Conservation (phyloP, 129 eudicot genomes). For the Flaveria robusta region DNA sequence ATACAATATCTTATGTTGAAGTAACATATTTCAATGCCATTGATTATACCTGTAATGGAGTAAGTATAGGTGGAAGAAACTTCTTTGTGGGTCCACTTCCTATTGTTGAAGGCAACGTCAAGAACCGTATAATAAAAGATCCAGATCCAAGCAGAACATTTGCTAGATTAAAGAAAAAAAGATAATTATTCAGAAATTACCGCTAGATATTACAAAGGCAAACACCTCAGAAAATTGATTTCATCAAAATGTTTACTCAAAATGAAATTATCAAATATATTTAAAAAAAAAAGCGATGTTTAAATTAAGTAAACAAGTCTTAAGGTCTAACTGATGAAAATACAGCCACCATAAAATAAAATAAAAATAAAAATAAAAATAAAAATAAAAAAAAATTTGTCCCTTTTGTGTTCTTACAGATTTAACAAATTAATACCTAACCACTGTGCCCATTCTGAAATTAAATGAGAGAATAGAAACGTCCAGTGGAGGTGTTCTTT, state of each 20-base stretch:
- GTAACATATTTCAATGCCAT: slow-evolving; percentile 15
- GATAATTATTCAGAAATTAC: slow-evolving; percentile 11
- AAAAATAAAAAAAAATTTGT: background rate
- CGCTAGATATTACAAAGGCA: background rate
- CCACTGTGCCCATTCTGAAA: slow-evolving; percentile 99
- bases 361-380: too few relatives aligned
- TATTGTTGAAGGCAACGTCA: slow-evolving; percentile 47
- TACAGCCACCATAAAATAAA: slow-evolving; percentile 6
- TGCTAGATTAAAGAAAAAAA: slow-evolving; percentile 47
- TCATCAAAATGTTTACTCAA: background rate
- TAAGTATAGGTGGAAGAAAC: slow-evolving; percentile 55
- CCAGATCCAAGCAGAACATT: slow-evolving; percentile 76
- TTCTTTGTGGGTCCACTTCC: slow-evolving; percentile 40
- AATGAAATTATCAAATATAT: background rate
- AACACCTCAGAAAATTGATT: background rate
- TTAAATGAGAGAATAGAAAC: slow-evolving; percentile 65
- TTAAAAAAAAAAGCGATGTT: background rate
- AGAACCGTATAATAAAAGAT: slow-evolving; percentile 66
- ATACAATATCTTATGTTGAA: slow-evolving; percentile 3
- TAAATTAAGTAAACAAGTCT: background rate
- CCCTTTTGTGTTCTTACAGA: background rate
- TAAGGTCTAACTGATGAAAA: background rate
- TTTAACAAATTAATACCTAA: slow-evolving; percentile 45
- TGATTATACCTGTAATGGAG: slow-evolving; percentile 74
- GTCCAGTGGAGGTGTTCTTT: slow-evolving; percentile 80